These are phyloP conservation scores for Penstemon newberryi DNA, from an alignment of 257 asterid genomes.

Conservation along the genomic window DNA sequence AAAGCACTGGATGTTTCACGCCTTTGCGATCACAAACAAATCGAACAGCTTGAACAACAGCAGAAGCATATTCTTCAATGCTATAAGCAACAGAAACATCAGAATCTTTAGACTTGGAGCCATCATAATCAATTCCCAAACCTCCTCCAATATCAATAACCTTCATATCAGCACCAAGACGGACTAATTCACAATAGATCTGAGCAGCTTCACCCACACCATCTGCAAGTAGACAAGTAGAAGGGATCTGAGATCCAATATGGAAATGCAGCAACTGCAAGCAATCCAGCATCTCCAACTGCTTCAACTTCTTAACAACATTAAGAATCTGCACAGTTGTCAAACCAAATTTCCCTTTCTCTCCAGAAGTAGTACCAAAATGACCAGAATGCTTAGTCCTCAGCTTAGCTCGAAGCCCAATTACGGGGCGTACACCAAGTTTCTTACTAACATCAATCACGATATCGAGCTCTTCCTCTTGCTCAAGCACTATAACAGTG, in stretches of 20 bases:
- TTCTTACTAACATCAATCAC: constrained; percentile 69
- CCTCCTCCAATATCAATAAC: constrained; percentile 96
- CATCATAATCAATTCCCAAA: constrained; percentile 92
- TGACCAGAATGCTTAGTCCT: constrained; percentile 93
- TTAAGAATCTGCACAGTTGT: constrained; percentile 80
- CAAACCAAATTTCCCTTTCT: constrained; percentile 91
- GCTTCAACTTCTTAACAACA: constrained; percentile 69
- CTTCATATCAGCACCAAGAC: constrained; percentile 83
- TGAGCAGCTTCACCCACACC: constrained; percentile 94
- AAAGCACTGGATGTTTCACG: constrained; percentile 72
- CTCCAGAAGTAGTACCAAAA: constrained; percentile 98
- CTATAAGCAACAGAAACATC: constrained; percentile 77
- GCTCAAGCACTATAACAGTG: constrained; percentile 88
- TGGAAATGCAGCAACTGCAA: constrained; percentile 90
- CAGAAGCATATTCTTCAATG: constrained; percentile 75
- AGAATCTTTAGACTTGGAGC: constrained; percentile 76
- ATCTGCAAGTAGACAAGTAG: constrained; percentile 66
- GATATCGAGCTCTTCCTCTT: constrained; percentile 81
- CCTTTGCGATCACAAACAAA: constrained; percentile 65
- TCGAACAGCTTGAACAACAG: constrained; percentile 72
- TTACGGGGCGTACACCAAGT: constrained; percentile 73
- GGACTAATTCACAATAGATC: constrained; percentile 74
- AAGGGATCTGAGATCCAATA: constrained; percentile 94
- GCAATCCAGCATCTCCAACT: constrained; percentile 76
- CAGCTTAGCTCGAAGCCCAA: constrained; percentile 89